A percentile compares a stretch with the other conserved stretches of the same genome.
Evolutionary conservation across 73 alveolate genomes (phyloP).

Genomic region (Tetrahymena malaccensis): DNA sequence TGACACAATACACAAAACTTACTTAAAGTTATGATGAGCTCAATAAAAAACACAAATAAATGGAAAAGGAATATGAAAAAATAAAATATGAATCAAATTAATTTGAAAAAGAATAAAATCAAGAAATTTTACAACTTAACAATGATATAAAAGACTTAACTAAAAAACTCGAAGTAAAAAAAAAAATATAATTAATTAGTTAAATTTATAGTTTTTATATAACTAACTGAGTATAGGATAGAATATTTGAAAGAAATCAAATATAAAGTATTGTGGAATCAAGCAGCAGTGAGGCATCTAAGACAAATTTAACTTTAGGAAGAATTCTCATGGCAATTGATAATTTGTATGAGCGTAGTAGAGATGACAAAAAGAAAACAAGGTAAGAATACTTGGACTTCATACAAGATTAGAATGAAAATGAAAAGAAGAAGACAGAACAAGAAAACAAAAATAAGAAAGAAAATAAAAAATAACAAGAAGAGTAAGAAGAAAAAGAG

Average conservation of each 20-base stretch:
- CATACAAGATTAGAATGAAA: conserved; percentile 15
- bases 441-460: conserved; percentile 1
- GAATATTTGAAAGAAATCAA: conserved; percentile 13
- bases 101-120: conserved; percentile 54
- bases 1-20: conserved; percentile 60
- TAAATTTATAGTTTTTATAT: background rate
- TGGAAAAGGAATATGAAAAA: conserved; percentile 61
- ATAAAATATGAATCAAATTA: conserved; percentile 47
- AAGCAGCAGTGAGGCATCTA: conserved; percentile 13
- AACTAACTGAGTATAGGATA: background rate
- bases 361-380: conserved; percentile 23
- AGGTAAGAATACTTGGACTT: conserved; percentile 24
- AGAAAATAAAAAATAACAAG: background rate
- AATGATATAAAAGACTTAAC: conserved; percentile 60
- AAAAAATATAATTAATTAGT: background rate
- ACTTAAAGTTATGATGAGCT: conserved; percentile 57
- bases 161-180: conserved; percentile 37
- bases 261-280: conserved; percentile 17
- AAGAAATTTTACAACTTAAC: conserved; percentile 55
- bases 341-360: conserved; percentile 19
- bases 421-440: conserved; percentile 16
- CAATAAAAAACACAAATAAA: conserved; percentile 36
- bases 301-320: conserved; percentile 19
- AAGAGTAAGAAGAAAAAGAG: conserved; percentile 6
- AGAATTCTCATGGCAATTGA: conserved; percentile 39